These are phyloP conservation scores for Mycena pura DNA, from an alignment of 768 basidiomycete species.

Conservation along the genomic window DNA sequence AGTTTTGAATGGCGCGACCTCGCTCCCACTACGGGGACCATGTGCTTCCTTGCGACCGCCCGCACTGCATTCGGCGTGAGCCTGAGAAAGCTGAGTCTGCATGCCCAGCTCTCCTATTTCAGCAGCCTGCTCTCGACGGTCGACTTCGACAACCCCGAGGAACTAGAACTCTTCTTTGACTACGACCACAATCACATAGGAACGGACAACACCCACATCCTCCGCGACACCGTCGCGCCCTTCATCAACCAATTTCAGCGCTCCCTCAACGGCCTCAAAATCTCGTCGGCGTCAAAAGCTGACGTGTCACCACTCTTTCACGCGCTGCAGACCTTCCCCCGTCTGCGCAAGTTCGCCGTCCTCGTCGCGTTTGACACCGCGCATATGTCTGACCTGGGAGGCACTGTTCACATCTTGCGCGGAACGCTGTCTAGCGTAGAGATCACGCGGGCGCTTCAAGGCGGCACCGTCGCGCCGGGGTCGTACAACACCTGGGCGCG, in stretches of 20 bases:
- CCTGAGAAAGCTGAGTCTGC: conserved; percentile 42
- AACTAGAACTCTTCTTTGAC: conserved; percentile 44
- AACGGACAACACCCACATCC: conserved; percentile 18
- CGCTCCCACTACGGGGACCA: conserved; percentile 36
- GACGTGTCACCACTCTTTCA: conserved; percentile 43
- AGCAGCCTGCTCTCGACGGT: conserved; percentile 32
- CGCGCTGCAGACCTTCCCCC: conserved; percentile 33
- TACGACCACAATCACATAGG: conserved; percentile 26
- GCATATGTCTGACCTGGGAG: conserved; percentile 13
- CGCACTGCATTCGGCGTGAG: conserved; percentile 36
- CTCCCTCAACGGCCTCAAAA: conserved; percentile 37
- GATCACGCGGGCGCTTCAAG: conserved; percentile 7
- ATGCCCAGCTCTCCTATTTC: conserved; percentile 34
- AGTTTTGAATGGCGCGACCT: conserved; percentile 49
- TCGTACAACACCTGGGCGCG: conserved; percentile 16
- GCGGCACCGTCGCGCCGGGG: too few species aligned
- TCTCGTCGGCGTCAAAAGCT: conserved; percentile 39
- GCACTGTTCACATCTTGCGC: conserved; percentile 1
- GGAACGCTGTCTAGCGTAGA: conserved; percentile 10
- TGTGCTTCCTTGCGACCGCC: conserved; percentile 36
- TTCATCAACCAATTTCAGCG: conserved; percentile 38
- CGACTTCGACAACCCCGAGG: conserved; percentile 38
- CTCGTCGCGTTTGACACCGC: conserved; percentile 12
- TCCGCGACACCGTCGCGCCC: conserved; percentile 36
- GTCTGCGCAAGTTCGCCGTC: conserved; percentile 11